Evolutionary conservation across 257 asterid genomes (phyloP), one percentile per base, ranked within the genome.

Genomic region (Henckelia pumila): DNA sequence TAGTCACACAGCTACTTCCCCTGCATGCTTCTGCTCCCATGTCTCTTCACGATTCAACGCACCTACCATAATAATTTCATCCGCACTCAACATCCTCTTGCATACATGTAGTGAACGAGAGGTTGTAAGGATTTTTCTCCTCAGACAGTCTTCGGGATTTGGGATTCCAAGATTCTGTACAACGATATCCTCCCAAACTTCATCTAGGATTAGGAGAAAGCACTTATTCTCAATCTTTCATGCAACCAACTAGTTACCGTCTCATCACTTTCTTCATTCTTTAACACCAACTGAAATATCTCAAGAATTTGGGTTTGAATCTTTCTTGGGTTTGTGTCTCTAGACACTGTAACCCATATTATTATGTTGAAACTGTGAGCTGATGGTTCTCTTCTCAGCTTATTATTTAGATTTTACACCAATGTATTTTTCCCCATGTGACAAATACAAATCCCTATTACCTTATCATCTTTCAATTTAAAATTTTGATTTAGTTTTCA

Each of bases 381-480:
- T 10, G 64, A 23, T 21, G 52, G 26, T 7, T 19, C 30, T 13
- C 30, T 23, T 50, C 61, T 59, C 5, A 72, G 70, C 76, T 63
- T 56, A 37, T 71, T 71, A 32, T 71, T 71, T 33, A 65, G 32
- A 66, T 72, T 65, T 11, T 37, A 59, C 56, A 60, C 68, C 23
- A 73, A 29, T 33, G 69, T 60, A 21, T 72, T 59, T 56, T 73
- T 72, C 11, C 77, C 69, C 59, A 64, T 64, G 23, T 61, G 69
- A 71, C 73, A 73, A 67, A 66, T 24, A 19, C 71, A 37, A n/a
- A n/a, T n/a, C n/a, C n/a, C n/a, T n/a, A n/a, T n/a, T n/a, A n/a
- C n/a, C n/a, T n/a, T n/a, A n/a, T n/a, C n/a, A n/a, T n/a, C n/a
- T n/a, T n/a, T n/a, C n/a, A n/a, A n/a, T n/a, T n/a, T n/a, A n/a